phyloP scores from a whole-genome alignment of 1,139 yeast genomes.

The Protomyces gravidus region DNA sequence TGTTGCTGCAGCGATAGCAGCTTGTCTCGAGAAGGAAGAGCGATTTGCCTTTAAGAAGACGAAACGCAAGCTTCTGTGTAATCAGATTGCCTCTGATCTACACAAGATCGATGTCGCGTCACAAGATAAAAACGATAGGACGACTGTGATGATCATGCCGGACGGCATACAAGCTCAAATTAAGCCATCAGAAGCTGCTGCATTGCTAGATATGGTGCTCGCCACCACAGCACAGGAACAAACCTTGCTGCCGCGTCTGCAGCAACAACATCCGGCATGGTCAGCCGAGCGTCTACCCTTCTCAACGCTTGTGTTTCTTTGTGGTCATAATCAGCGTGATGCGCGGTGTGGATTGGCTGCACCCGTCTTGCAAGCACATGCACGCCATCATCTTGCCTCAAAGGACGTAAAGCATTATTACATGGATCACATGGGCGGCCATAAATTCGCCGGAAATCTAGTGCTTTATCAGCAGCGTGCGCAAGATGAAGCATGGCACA shows the following conservation, averaged over 20 bases:
- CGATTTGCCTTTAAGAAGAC: background rate
- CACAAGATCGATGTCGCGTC: background rate
- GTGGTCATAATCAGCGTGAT: constrained; percentile 11
- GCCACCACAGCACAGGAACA: background rate
- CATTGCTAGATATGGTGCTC: background rate
- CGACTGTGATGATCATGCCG: background rate
- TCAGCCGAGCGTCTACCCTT: background rate
- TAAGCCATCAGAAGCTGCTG: background rate
- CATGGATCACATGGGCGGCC: constrained; percentile 16
- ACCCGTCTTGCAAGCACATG: background rate
- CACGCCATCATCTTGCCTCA: background rate
- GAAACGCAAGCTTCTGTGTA: background rate
- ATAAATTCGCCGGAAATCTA: constrained; percentile 15
- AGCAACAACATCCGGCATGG: background rate
- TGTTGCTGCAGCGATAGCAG: background rate
- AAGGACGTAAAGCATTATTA: background rate
- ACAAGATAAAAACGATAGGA: background rate
- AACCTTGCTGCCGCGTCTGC: background rate
- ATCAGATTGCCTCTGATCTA: background rate
- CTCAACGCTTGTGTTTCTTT: constrained; percentile 1
- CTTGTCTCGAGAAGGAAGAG: background rate
- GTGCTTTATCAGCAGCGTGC: background rate
- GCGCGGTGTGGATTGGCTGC: constrained; percentile 11
- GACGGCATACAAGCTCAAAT: background rate
- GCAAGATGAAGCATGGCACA: background rate